Conservation (phyloP, 2,329 filamentous ascomycete species). For the Westerdykella ornata region DNA sequence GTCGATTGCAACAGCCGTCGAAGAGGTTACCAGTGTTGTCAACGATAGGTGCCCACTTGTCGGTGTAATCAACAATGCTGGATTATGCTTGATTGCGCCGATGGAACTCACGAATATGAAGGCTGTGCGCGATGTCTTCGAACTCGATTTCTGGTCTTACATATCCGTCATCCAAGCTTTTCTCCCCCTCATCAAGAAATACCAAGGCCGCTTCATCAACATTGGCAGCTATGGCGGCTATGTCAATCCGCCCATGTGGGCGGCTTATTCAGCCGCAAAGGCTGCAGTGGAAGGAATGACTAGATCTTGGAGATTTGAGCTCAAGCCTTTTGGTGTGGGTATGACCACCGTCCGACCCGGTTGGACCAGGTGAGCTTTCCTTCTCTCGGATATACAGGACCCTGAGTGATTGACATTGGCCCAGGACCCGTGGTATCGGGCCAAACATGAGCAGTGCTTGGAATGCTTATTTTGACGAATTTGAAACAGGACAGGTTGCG, state of each 20-base stretch:
- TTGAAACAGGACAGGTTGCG: not conserved
- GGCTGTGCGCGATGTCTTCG: not conserved
- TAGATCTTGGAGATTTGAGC: conserved; percentile 2
- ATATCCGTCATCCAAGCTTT: conserved; percentile 36
- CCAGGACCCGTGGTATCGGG: conserved; percentile 1
- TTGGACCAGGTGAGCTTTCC: not conserved
- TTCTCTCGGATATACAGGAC: not conserved
- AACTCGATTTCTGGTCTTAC: conserved; percentile 38
- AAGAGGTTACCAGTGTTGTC: conserved; percentile 7
- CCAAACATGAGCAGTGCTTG: conserved; percentile 1
- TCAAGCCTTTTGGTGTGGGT: conserved; percentile 3
- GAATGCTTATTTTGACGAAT: not conserved
- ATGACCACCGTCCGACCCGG: not conserved
- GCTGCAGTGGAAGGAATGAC: conserved; percentile 5
- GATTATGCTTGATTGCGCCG: conserved; percentile 25
- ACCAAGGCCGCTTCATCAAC: conserved; percentile 1
- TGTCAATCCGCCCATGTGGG: not conserved
- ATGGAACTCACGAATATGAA: conserved; percentile 23
- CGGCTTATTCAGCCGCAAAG: conserved; percentile 3
- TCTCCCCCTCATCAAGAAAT: conserved; percentile 9
- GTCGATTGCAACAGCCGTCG: not conserved
- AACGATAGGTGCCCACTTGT: conserved; percentile 11
- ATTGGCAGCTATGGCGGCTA: conserved; percentile 1
- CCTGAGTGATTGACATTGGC: not conserved
- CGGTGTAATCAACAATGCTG: conserved; percentile 40